phyloP scores from a whole-genome alignment of 441 rosid species.

The Euphorbia schlechtendalii region DNA sequence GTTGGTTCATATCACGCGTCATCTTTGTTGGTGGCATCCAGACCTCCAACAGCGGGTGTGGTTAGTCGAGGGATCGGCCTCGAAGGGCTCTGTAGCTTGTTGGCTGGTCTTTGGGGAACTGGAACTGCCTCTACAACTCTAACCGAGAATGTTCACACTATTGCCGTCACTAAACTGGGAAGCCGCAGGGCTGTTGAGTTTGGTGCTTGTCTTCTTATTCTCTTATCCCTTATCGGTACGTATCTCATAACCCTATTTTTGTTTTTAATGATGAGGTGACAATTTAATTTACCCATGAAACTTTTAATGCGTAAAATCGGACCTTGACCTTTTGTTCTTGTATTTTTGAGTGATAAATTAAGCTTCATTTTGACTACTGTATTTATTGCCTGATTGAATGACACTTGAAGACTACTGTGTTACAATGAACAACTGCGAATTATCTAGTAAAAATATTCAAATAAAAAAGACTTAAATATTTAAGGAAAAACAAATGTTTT shows the following conservation, averaged over 20 bases:
- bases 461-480: no score
- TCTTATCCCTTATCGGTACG: constrained; percentile 84
- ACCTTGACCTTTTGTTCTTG: no score
- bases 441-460: no score
- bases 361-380: no score
- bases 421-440: no score
- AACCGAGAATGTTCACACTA: constrained; percentile 94
- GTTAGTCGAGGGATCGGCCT: constrained; percentile 90
- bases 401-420: no score
- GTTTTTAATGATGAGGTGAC: no score
- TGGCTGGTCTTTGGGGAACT: constrained; percentile 98
- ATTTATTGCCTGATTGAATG: no score
- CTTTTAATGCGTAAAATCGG: no score
- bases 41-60: constrained; percentile 88
- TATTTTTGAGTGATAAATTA: no score
- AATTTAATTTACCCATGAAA: no score
- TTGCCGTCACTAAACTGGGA: constrained; percentile 97
- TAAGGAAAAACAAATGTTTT: no score
- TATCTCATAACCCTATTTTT: constrained; percentile 26
- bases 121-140: constrained; percentile 93
- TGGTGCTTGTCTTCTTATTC: constrained; percentile 68
- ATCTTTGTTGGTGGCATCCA: constrained; percentile 74
- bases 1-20: constrained; percentile 97
- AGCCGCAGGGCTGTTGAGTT: constrained; percentile 88
- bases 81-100: constrained; percentile 77